Conservation (phyloP, 208 protist species). For the Wallacemonas rigidus region DNA sequence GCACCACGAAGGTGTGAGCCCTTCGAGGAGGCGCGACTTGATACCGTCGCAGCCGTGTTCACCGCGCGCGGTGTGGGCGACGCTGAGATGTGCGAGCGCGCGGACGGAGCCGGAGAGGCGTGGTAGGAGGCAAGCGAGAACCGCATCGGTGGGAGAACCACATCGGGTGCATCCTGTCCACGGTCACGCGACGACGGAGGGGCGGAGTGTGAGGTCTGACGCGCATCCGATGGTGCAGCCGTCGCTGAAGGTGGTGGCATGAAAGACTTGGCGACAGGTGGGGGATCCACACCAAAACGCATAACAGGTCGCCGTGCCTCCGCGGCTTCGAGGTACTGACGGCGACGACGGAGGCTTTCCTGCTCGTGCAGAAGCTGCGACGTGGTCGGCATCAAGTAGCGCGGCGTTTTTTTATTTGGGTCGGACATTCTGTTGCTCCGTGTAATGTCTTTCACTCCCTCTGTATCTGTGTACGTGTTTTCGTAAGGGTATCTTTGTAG, state of each 20-base stretch:
- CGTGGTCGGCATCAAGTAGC: slow-evolving; percentile 68
- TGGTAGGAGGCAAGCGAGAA: slow-evolving; percentile 37
- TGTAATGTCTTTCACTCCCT: background rate
- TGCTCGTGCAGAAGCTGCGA: slow-evolving; percentile 71
- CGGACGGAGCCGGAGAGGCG: slow-evolving; percentile 15
- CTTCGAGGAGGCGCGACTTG: background rate
- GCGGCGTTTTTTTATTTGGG: slow-evolving; percentile 25
- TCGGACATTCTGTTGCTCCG: slow-evolving; percentile 21
- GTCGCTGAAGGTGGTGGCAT: background rate
- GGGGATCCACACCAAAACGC: slow-evolving; percentile 49
- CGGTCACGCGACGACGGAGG: slow-evolving; percentile 2
- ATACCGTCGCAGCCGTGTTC: slow-evolving; percentile 20
- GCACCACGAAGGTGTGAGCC: background rate
- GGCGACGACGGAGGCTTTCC: slow-evolving; percentile 61
- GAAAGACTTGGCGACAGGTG: slow-evolving; percentile 4
- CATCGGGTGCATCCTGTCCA: slow-evolving; percentile 6
- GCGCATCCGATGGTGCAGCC: background rate
- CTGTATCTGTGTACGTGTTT: background rate
- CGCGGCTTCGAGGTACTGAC: slow-evolving; percentile 53
- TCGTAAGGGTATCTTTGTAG: background rate
- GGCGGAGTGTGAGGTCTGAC: slow-evolving; percentile 2
- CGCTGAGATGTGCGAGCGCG: background rate
- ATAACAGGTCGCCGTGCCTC: slow-evolving; percentile 48
- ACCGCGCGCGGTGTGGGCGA: slow-evolving; percentile 34
- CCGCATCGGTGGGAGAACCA: slow-evolving; percentile 35